Conservation (phyloP, 352 stramenopile species). For the Phytopythium litorale region DNA sequence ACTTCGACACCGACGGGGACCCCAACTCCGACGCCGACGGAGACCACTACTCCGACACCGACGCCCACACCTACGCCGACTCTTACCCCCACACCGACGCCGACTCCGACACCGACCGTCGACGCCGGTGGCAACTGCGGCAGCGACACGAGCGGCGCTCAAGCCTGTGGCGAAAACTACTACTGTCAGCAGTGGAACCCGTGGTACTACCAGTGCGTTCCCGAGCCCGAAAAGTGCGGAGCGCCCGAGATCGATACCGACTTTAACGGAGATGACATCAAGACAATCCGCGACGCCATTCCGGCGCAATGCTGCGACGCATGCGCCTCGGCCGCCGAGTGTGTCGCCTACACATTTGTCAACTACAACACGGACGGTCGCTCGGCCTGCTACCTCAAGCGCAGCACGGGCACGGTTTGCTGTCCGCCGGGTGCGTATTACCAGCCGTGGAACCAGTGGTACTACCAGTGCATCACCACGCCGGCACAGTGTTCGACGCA, state of each 20-base stretch:
- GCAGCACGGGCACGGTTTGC: conserved; percentile 11
- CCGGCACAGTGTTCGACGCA: conserved; percentile 31
- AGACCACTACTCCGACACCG: too few species aligned
- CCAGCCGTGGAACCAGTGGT: conserved; percentile 17
- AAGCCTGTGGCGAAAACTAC: conserved; percentile 10
- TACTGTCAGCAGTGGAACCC: conserved; percentile 20
- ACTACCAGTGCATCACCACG: conserved; percentile 39
- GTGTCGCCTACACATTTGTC: conserved; percentile 33
- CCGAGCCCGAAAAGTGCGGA: conserved; percentile 8
- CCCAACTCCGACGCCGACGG: too few species aligned
- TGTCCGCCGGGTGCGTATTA: conserved; percentile 9
- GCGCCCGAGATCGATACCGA: conserved; percentile 18
- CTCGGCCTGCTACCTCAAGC: conserved; percentile 38
- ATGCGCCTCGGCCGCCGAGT: conserved; percentile 18
- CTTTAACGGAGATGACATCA: conserved; percentile 25
- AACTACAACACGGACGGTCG: conserved; percentile 26
- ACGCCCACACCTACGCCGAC: too few species aligned
- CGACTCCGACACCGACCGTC: background rate
- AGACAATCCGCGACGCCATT: conserved; percentile 15
- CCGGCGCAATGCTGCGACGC: conserved; percentile 21
- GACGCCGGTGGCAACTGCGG: background rate
- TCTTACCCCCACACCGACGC: too few species aligned
- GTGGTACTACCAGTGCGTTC: conserved; percentile 18
- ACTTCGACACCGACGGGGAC: too few species aligned
- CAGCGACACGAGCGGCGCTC: background rate